These are phyloP conservation scores for Tolypocladium capitatum DNA, from an alignment of 2,329 filamentous ascomycete species.

Conservation along the genomic window DNA sequence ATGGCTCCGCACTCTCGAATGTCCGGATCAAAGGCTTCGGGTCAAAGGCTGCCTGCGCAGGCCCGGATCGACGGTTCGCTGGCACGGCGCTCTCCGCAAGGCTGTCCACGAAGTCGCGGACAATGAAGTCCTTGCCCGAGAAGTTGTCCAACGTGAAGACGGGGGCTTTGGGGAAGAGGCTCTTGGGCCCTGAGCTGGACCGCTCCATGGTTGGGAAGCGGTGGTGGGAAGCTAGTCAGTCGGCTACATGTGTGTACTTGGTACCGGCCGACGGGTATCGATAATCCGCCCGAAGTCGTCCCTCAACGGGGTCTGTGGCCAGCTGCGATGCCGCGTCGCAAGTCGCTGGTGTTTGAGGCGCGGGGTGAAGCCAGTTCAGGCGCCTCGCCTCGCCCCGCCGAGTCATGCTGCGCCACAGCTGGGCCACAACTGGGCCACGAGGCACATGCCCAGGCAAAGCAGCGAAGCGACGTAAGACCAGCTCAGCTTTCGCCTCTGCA, in stretches of 20 bases:
- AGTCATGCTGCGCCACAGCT: not conserved
- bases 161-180: conserved; percentile 65
- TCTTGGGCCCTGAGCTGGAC: conserved; percentile 38
- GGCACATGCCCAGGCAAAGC: not conserved
- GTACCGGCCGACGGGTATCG: not conserved
- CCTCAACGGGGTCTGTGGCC: not conserved
- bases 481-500: not conserved
- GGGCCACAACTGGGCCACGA: conserved; percentile 1
- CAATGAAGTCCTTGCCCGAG: conserved; percentile 85
- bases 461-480: conserved; percentile 3
- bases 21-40: conserved; percentile 93
- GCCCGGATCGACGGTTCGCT: conserved; percentile 64
- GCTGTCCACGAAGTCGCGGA: conserved; percentile 92
- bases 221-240: not conserved
- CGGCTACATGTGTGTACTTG: not conserved
- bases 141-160: conserved; percentile 82
- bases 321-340: conserved; percentile 1
- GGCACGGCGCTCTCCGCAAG: conserved; percentile 76
- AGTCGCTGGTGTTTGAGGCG: not conserved
- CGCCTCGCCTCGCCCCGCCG: not conserved
- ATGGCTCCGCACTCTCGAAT: conserved; percentile 56
- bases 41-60: conserved; percentile 59
- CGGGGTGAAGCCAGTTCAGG: not conserved
- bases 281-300: not conserved
- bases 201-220: conserved; percentile 24